Conservation (phyloP, 352 stramenopile species). For the Globisporangium okanoganense region DNA sequence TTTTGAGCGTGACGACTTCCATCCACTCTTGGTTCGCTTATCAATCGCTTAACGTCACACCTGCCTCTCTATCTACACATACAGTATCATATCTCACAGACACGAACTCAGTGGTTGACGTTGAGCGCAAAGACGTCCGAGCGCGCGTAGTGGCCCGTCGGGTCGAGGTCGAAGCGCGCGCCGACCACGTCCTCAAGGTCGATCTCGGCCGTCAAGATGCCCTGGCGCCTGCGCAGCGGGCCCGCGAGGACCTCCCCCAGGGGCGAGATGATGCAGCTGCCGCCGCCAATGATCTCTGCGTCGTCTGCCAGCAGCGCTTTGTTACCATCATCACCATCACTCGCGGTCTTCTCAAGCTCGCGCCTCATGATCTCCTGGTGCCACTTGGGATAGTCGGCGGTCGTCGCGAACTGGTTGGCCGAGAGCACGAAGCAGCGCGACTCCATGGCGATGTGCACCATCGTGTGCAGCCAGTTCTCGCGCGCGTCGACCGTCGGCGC, state of each 20-base stretch:
- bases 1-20: too few relatives aligned
- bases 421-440: slow-evolving; percentile 29
- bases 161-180: slow-evolving; percentile 21
- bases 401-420: slow-evolving; percentile 26
- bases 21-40: too few relatives aligned
- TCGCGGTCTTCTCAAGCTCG: not conserved
- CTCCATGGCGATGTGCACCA: slow-evolving; percentile 26
- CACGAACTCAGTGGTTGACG: slow-evolving; percentile 7
- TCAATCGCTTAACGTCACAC: too few relatives aligned
- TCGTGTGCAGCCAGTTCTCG: slow-evolving; percentile 22
- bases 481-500: slow-evolving; percentile 22
- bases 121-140: slow-evolving; percentile 19
- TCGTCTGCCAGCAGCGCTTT: slow-evolving; percentile 9
- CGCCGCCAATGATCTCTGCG: slow-evolving; percentile 21
- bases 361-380: slow-evolving; percentile 15
- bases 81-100: not conserved
- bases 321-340: too few relatives aligned
- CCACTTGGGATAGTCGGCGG: slow-evolving; percentile 18
- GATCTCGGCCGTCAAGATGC: slow-evolving; percentile 21
- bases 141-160: slow-evolving; percentile 21
- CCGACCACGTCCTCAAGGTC: slow-evolving; percentile 20
- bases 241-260: slow-evolving; percentile 21
- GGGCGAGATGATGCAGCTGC: slow-evolving; percentile 27
- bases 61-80: too few relatives aligned
- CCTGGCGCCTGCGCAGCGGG: slow-evolving; percentile 17